Percentiles rank a stretch among this genome's conserved stretches.
These are phyloP conservation scores for Leccinum obscurum DNA, from an alignment of 768 basidiomycete genomes.

Conservation along the genomic window DNA sequence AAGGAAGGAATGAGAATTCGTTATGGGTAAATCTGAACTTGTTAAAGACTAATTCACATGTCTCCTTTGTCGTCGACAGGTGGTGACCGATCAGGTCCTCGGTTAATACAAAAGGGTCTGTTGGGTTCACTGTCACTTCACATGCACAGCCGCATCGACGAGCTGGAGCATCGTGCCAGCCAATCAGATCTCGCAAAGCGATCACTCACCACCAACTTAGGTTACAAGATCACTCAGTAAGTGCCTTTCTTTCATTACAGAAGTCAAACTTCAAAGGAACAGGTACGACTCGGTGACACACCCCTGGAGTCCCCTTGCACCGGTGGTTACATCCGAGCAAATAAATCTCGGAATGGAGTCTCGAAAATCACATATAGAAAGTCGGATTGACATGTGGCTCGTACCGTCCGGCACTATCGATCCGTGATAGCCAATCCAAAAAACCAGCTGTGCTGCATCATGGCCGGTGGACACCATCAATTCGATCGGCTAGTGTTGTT, in stretches of 20 bases:
- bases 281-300: neutral
- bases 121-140: neutral
- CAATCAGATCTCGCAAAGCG: neutral
- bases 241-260: neutral
- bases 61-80: neutral
- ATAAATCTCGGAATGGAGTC: neutral
- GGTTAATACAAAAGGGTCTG: neutral
- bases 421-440: neutral
- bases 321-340: neutral
- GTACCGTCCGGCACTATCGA: neutral
- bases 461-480: neutral
- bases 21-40: neutral
- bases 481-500: neutral
- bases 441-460: neutral
- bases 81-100: neutral
- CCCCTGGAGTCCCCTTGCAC: neutral
- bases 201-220: neutral
- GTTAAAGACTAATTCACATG: neutral
- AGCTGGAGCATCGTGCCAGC: neutral
- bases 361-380: neutral
- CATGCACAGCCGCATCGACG: neutral
- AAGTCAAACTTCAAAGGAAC: neutral
- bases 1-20: neutral
- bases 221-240: neutral
- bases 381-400: neutral